Conservation (phyloP, 352 stramenopile species). For the Phytophthora pinifolia region DNA sequence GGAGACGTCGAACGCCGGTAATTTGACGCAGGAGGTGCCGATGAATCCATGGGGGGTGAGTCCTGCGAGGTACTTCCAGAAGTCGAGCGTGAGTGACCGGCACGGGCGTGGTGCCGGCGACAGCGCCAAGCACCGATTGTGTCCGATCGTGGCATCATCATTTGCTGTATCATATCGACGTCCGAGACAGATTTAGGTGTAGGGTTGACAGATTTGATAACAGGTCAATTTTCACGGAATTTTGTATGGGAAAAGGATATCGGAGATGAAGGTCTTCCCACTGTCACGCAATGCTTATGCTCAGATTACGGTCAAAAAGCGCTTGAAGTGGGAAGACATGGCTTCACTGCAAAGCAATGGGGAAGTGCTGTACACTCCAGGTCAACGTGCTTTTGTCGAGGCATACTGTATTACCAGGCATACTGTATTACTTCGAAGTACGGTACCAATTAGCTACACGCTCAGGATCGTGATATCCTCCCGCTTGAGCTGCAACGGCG, state of each 20-base stretch:
- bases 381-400: too few relatives aligned
- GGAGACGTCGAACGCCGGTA: constrained; percentile 10
- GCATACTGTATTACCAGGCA: too few relatives aligned
- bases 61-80: constrained; percentile 14
- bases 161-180: background rate
- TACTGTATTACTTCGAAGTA: too few relatives aligned
- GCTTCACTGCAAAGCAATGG: too few relatives aligned
- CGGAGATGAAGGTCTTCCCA: background rate
- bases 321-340: too few relatives aligned
- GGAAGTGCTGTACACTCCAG: too few relatives aligned
- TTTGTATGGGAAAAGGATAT: background rate
- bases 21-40: background rate
- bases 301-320: too few relatives aligned
- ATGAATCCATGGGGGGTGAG: constrained; percentile 5
- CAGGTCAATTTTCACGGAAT: background rate
- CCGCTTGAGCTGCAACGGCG: constrained; percentile 18
- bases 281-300: too few relatives aligned
- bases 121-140: constrained; percentile 15
- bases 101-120: constrained; percentile 14
- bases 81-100: constrained; percentile 9
- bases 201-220: too few relatives aligned
- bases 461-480: constrained; percentile 24
- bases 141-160: constrained; percentile 23
- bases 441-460: constrained; percentile 2
- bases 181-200: background rate